Conservation (phyloP, 1,284 basidiomycete species). For the Moesziomyces parantarcticus region DNA sequence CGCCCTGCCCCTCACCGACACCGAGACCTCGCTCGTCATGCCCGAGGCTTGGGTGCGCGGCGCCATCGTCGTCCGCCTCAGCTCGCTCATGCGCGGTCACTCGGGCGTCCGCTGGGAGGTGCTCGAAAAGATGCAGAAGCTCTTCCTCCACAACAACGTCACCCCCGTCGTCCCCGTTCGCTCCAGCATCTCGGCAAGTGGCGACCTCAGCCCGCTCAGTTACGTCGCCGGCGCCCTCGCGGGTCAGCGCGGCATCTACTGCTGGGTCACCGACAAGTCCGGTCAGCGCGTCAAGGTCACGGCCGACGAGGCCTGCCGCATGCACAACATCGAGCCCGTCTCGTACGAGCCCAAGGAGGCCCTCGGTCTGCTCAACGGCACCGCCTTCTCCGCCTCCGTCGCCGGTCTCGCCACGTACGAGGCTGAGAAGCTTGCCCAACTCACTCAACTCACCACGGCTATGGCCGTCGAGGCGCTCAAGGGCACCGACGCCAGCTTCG, state of each 20-base stretch:
- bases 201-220: slow-evolving; percentile 70
- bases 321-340: slow-evolving; percentile 77
- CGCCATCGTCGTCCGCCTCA: slow-evolving; percentile 85
- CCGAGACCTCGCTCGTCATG: slow-evolving; percentile 44
- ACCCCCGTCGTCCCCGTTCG: slow-evolving; percentile 85
- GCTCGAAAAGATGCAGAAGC: slow-evolving; percentile 79
- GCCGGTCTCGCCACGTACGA: slow-evolving; percentile 75
- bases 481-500: slow-evolving; percentile 56
- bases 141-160: slow-evolving; percentile 77
- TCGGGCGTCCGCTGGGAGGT: slow-evolving; percentile 85
- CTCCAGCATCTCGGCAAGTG: slow-evolving; percentile 83
- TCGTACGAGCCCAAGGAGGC: slow-evolving; percentile 83
- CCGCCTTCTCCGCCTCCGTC: slow-evolving; percentile 77
- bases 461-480: slow-evolving; percentile 78
- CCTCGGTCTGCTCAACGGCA: slow-evolving; percentile 75
- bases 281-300: slow-evolving; percentile 46
- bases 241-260: slow-evolving; percentile 54
- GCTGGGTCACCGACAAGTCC: slow-evolving; percentile 34
- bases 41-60: slow-evolving; percentile 91
- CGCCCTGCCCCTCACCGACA: slow-evolving; percentile 45
- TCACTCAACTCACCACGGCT: slow-evolving; percentile 82
- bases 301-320: slow-evolving; percentile 40
- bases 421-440: slow-evolving; percentile 77
- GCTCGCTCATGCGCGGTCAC: slow-evolving; percentile 78
- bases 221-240: slow-evolving; percentile 75